A percentile compares a stretch with the other conserved stretches of the same genome.
Conservation (phyloP, 2,329 filamentous ascomycete genomes). For the Apiospora marii region DNA sequence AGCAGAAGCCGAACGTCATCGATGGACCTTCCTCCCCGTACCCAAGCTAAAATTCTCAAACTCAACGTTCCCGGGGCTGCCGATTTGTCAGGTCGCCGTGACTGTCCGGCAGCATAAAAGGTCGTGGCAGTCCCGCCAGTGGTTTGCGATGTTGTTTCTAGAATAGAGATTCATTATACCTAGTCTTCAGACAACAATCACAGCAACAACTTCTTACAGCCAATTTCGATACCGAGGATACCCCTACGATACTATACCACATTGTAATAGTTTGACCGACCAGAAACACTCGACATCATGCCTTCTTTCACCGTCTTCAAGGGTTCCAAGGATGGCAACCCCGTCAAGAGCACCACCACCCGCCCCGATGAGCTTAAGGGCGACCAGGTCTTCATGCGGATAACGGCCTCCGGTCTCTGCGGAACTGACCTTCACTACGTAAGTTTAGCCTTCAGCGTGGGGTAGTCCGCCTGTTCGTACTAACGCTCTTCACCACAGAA, state of each 20-base stretch:
- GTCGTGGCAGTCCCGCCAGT: background rate
- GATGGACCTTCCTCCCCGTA: background rate
- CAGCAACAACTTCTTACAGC: background rate
- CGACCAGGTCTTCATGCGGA: slow-evolving; percentile 66
- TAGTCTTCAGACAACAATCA: background rate
- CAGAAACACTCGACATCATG: slow-evolving; percentile 31
- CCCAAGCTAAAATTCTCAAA: background rate
- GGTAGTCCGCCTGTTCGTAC: too few species aligned
- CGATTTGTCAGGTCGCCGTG: background rate
- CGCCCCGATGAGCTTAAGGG: slow-evolving; percentile 52
- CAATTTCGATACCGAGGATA: background rate
- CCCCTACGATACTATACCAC: background rate
- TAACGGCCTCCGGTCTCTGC: slow-evolving; percentile 74
- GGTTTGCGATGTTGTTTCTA: background rate
- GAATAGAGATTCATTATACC: background rate
- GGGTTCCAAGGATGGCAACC: slow-evolving; percentile 64
- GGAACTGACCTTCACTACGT: slow-evolving; percentile 53
- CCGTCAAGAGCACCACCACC: slow-evolving; percentile 57
- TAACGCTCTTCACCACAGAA: too few species aligned
- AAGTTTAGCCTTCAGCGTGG: background rate
- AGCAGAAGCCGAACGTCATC: background rate
- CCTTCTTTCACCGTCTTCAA: slow-evolving; percentile 68
- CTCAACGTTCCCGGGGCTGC: background rate
- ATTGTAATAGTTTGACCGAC: background rate
- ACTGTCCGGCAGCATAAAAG: background rate